phyloP scores from a whole-genome alignment of 2,329 filamentous ascomycete genomes.

The Diaporthe nobilis region DNA sequence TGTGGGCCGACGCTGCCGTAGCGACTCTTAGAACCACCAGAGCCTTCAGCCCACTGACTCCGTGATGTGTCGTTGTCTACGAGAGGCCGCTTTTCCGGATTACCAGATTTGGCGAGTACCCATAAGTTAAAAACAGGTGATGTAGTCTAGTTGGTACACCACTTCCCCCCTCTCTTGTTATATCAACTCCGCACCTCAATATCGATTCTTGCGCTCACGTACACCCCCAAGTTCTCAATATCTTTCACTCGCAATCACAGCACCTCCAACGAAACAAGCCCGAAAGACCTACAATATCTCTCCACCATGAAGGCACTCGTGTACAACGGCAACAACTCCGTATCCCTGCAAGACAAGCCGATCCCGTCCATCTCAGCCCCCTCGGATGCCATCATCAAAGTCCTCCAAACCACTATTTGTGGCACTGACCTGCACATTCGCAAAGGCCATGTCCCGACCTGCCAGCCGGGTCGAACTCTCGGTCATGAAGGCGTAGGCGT shows the following conservation, averaged over 20 bases:
- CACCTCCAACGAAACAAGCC: not conserved
- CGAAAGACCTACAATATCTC: slow-evolving; percentile 32
- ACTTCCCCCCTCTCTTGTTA: not conserved
- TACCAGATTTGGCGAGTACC: not conserved
- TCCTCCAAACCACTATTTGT: slow-evolving; percentile 65
- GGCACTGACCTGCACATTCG: slow-evolving; percentile 70
- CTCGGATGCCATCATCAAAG: slow-evolving; percentile 64
- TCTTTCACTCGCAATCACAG: not conserved
- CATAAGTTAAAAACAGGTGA: not conserved
- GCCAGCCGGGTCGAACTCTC: slow-evolving; percentile 60
- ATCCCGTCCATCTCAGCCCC: slow-evolving; percentile 57
- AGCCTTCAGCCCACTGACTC: too few relatives aligned
- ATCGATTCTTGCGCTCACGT: not conserved
- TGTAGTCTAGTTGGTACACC: not conserved
- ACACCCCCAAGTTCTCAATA: not conserved
- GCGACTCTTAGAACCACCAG: not conserved
- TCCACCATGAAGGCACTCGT: slow-evolving; percentile 62
- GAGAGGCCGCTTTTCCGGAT: not conserved
- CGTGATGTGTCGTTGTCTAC: not conserved
- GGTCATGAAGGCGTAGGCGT: slow-evolving; percentile 69
- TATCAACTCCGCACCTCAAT: not conserved
- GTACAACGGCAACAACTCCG: slow-evolving; percentile 53
- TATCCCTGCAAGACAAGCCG: slow-evolving; percentile 58
- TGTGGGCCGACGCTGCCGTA: not conserved
- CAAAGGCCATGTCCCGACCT: slow-evolving; percentile 66